Conservation (phyloP, 2,329 filamentous ascomycete species). For the Pezicula neosporulosa region DNA sequence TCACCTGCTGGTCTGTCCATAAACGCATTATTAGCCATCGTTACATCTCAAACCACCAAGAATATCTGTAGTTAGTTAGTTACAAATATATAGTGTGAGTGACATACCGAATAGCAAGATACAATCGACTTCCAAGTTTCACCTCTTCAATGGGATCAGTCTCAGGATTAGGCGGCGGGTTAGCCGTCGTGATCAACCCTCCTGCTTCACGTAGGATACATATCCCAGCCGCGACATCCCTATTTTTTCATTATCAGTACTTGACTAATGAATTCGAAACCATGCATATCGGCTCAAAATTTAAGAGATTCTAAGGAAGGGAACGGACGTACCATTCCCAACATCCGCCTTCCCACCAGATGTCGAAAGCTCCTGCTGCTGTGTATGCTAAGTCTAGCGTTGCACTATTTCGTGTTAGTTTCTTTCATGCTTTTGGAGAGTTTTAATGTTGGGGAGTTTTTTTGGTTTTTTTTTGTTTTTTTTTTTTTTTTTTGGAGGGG, state of each 20-base stretch:
- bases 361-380: conserved; percentile 73
- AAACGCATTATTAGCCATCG: background rate
- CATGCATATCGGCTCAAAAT: conserved; percentile 6
- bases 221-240: conserved; percentile 74
- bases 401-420: conserved; percentile 42
- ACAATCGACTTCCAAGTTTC: conserved; percentile 63
- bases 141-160: conserved; percentile 56
- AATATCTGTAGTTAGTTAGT: background rate
- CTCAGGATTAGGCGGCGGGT: conserved; percentile 57
- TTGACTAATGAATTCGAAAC: background rate
- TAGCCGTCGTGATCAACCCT: conserved; percentile 70
- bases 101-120: conserved; percentile 62
- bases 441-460: too few species aligned
- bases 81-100: too few species aligned
- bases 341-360: conserved; percentile 80
- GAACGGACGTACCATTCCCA: conserved; percentile 68
- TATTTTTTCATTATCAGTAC: conserved; percentile 20
- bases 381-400: conserved; percentile 73
- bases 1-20: conserved; percentile 57
- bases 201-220: conserved; percentile 72
- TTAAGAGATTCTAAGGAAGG: background rate
- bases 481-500: background rate
- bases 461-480: too few species aligned
- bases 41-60: background rate
- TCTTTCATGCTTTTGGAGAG: background rate